Base-by-base conservation (phyloP, 345 rosid species). In the Lepidium aucheri region DNA sequence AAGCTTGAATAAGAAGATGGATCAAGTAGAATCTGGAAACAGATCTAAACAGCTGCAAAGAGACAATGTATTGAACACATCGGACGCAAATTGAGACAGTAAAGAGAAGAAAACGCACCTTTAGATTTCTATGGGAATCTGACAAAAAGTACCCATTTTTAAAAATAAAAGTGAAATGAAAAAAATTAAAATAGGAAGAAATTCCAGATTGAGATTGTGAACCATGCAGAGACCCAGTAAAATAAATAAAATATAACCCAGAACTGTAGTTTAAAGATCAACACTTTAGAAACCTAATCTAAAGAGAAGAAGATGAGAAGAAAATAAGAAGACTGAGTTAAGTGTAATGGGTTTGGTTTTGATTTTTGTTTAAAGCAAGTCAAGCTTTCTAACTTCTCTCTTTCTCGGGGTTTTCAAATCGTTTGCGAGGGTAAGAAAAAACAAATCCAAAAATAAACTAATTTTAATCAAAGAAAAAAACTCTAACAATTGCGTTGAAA, bases 21-120 rank as follows among this genome's bases (percentile, higher is more conserved):
- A 81, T 86, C 85, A 69, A 79, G 76, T 73, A 76, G 75, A 76
- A 74, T 63, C 84, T 64, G 78, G 72, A 69, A 75, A 82, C 84
- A 78, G 90, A 91, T 91, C 94, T 80, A 82, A 67, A 67, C 60
- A 68, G 80, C 30, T 55, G 81, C 77, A 76, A 71, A 67, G 61
- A 46, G 74, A 65, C 68, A 45, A 76, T 73, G 76, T 81, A 85
- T 78, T 82, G 85, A 83, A 84, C 76, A 79, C 82, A 85, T 81
- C 82, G 76, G 89, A 81, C 67, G 74, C 78, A 59, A 75, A 75
- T 71, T 78, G 70, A 66, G 54, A 62, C 65, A 26, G 30, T 35
- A n/a, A 54, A 71, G 69, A 17, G 15, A 14, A 16, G 65, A 58
- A 63, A 50, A 63, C 76, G 72, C 78, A 78, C 77, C 78, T 79